Evolutionary conservation across 495 filamentous ascomycete genomes (phyloP), one percentile per base, ranked within the genome.

Genomic region (Penicillium samsonianum): DNA sequence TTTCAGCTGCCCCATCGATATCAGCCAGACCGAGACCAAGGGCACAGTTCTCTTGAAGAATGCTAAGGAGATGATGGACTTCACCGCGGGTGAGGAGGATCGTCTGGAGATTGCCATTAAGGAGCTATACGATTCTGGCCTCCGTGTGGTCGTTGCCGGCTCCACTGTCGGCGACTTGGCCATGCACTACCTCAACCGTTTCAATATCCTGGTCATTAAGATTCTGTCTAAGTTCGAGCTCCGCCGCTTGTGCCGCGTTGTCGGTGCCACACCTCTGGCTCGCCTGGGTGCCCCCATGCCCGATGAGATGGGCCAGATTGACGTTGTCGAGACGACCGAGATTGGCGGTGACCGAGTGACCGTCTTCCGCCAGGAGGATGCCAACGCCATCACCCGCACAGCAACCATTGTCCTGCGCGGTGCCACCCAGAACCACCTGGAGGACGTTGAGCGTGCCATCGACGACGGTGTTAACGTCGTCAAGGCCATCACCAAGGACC

Each of bases 391-490:
- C 19, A 97, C 95, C 6, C 85, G 90, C 62, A 99, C 95, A 44
- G 90, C 95, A 14, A 99, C 95, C 5, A 84, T 99, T 35, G 92
- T 99, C 43, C 86, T 99, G 58, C 86, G 95, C 50, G 95, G 95
- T 42, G 95, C 95, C 11, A 99, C 95, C 11, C 91, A 96, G 73
- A 98, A 99, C 73, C 90, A 97, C 71, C 85, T 99, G 41, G 95
- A 99, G 64, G 95, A 99, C 59, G 83, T 99, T 40, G 95, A 99
- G 81, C 85, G 95, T 55, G 95, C 95, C 48, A 91, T 99, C 31
- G 95, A 99, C 64, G 95, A 99, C 67, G 95, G 95, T 58, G 95
- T 99, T 65, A 99, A 96, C 68, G 95, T 96, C 47, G 90, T 99
- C 66, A 99, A 99, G 77, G 94, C 95, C 57, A 92, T 98, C 75